phyloP scores from a whole-genome alignment of 1,284 basidiomycete species.

The Sanguinoderma infundibulare region DNA sequence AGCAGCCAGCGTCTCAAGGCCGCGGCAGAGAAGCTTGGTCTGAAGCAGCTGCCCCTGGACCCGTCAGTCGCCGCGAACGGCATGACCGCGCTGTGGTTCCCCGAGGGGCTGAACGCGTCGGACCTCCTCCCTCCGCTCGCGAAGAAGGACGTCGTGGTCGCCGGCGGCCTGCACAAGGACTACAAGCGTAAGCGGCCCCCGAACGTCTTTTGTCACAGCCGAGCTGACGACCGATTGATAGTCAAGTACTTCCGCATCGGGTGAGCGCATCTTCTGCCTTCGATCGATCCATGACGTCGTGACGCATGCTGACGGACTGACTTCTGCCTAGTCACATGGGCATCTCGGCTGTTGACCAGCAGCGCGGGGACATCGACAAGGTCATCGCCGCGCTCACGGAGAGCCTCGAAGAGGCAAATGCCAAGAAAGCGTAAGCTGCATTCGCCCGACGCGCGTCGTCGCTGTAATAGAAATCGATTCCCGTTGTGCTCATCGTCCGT shows the following conservation, averaged over 20 bases:
- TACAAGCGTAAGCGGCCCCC: conserved; percentile 74
- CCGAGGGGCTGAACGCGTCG: conserved; percentile 72
- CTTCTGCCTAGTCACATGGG: conserved; percentile 81
- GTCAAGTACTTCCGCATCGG: conserved; percentile 85
- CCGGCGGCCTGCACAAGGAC: conserved; percentile 88
- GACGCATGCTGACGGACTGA: not conserved
- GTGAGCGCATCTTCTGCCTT: conserved; percentile 39
- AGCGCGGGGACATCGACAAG: conserved; percentile 79
- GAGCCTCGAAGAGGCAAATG: conserved; percentile 55
- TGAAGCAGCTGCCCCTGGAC: conserved; percentile 72
- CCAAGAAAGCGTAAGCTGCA: conserved; percentile 38
- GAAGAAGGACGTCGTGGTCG: conserved; percentile 79
- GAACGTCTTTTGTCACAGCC: not conserved
- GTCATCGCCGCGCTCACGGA: conserved; percentile 74
- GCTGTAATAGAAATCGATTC: conserved; percentile 25
- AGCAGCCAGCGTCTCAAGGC: conserved; percentile 79
- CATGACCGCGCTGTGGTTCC: conserved; percentile 91
- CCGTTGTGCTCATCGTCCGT: conserved; percentile 18
- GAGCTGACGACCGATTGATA: conserved; percentile 34
- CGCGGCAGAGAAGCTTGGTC: conserved; percentile 70
- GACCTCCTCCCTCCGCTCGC: conserved; percentile 78
- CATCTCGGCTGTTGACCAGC: conserved; percentile 71
- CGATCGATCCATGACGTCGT: not conserved
- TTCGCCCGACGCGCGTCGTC: conserved; percentile 6
- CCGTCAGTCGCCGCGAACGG: conserved; percentile 83